Conservation (phyloP, 257 asterid species). For the Penstemon newberryi region DNA sequence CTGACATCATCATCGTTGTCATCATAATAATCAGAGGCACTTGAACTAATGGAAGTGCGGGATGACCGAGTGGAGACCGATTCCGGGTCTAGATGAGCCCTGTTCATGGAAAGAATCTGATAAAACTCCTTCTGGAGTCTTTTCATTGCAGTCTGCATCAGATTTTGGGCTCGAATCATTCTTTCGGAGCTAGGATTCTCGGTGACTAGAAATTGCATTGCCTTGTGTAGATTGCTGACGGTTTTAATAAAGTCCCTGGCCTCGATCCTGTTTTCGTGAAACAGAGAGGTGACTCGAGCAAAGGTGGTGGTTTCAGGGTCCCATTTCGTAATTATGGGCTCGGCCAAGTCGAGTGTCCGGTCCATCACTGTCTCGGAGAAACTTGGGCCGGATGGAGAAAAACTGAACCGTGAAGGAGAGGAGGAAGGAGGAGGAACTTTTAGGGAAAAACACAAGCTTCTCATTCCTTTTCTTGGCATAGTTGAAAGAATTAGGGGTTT, state of each 20-base stretch:
- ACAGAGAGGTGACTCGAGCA: conserved; percentile 71
- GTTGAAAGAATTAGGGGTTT: neutral
- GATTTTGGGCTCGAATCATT: conserved; percentile 56
- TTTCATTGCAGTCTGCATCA: conserved; percentile 83
- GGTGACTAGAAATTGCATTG: conserved; percentile 55
- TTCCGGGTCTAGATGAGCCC: conserved; percentile 86
- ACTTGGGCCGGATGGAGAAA: no score
- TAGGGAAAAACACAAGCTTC: conserved; percentile 43
- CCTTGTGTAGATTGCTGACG: conserved; percentile 58
- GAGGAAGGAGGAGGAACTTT: conserved; percentile 24
- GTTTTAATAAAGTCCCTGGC: conserved; percentile 59
- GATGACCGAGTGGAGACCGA: conserved; percentile 74
- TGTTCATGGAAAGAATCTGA: conserved; percentile 71
- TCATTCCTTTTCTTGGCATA: conserved; percentile 81
- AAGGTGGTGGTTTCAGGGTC: conserved; percentile 26
- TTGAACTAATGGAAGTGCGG: conserved; percentile 53
- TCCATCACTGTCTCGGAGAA: conserved; percentile 54
- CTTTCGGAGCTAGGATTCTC: conserved; percentile 60
- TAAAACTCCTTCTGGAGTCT: conserved; percentile 83
- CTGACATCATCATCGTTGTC: conserved; percentile 47
- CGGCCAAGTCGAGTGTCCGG: conserved; percentile 58
- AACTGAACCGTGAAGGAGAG: conserved; percentile 42
- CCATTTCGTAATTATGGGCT: conserved; percentile 48
- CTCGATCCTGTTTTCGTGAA: conserved; percentile 62
- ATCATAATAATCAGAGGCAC: conserved; percentile 44